A percentile compares a stretch with the other conserved stretches of the same genome.
These are phyloP conservation scores for Lactifluus volemus DNA, from an alignment of 768 basidiomycete genomes.

Conservation along the genomic window DNA sequence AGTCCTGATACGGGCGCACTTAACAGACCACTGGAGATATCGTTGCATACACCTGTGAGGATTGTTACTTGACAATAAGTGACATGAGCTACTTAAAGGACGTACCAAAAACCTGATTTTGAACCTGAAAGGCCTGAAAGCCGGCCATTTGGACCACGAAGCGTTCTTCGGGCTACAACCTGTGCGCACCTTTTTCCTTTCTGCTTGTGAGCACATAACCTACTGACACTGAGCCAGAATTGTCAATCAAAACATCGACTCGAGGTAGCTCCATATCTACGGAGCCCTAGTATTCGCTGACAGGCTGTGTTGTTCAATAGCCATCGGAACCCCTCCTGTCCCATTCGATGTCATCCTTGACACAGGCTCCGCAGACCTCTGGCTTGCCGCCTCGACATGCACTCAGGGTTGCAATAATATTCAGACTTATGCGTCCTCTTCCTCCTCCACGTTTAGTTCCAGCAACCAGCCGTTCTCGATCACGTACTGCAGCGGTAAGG, in stretches of 20 bases:
- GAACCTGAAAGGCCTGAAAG: conserved; percentile 76
- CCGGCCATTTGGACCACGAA: conserved; percentile 62
- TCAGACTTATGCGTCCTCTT: conserved; percentile 38
- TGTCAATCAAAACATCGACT: conserved; percentile 59
- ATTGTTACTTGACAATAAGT: background rate
- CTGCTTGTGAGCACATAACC: too few relatives aligned
- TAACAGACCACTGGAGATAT: conserved; percentile 52
- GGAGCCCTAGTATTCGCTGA: conserved; percentile 14
- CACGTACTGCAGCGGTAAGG: conserved; percentile 76
- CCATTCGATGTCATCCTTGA: conserved; percentile 84
- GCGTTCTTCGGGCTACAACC: conserved; percentile 23
- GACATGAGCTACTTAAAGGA: conserved; percentile 22
- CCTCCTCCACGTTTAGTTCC: conserved; percentile 56
- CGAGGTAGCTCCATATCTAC: conserved; percentile 36
- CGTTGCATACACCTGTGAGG: conserved; percentile 35
- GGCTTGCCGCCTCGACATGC: conserved; percentile 60
- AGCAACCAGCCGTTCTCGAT: conserved; percentile 51
- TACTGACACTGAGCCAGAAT: conserved; percentile 33
- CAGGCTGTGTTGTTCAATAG: conserved; percentile 44
- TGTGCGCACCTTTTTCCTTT: conserved; percentile 14
- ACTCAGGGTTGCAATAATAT: conserved; percentile 37
- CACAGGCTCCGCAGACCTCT: conserved; percentile 86
- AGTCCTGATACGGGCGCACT: conserved; percentile 73
- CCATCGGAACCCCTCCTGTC: conserved; percentile 74
- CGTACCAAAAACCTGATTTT: conserved; percentile 67